Evolutionary conservation across 768 basidiomycete species (phyloP).

Genomic region (Boletus pseudo-olivaceus): DNA sequence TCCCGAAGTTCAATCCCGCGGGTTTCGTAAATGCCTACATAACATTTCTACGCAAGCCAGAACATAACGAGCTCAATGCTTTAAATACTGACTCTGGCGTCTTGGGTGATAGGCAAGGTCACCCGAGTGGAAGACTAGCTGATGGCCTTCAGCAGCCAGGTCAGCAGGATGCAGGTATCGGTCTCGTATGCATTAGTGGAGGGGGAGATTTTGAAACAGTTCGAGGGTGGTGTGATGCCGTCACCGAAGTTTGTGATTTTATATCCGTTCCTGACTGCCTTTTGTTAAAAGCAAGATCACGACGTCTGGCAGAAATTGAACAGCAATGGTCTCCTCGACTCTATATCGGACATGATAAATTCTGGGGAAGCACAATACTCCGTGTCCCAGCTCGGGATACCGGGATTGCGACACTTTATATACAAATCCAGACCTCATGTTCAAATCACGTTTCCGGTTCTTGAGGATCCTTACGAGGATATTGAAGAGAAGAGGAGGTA

Average conservation of each 20-base stretch:
- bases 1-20: slow-evolving; percentile 88
- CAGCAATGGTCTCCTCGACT: slow-evolving; percentile 51
- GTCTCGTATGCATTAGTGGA: slow-evolving; percentile 76
- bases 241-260: slow-evolving; percentile 47
- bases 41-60: slow-evolving; percentile 54
- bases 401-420: slow-evolving; percentile 89
- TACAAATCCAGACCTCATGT: slow-evolving; percentile 91
- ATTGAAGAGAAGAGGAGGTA: slow-evolving; percentile 60
- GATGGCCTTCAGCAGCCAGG: slow-evolving; percentile 5
- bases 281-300: background rate
- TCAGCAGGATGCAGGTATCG: slow-evolving; percentile 42
- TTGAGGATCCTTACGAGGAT: slow-evolving; percentile 80
- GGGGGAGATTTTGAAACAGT: slow-evolving; percentile 85
- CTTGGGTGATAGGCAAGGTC: slow-evolving; percentile 1
- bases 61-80: slow-evolving; percentile 11
- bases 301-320: slow-evolving; percentile 53
- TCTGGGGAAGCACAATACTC: slow-evolving; percentile 59
- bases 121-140: background rate
- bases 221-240: slow-evolving; percentile 67
- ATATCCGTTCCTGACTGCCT: background rate
- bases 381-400: slow-evolving; percentile 76
- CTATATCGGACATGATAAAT: slow-evolving; percentile 46
- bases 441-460: slow-evolving; percentile 83
- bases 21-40: slow-evolving; percentile 93
- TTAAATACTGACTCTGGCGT: background rate